Base-by-base conservation (phyloP, 176 grass and related monocot genomes). In the Metroxylon sagu region DNA sequence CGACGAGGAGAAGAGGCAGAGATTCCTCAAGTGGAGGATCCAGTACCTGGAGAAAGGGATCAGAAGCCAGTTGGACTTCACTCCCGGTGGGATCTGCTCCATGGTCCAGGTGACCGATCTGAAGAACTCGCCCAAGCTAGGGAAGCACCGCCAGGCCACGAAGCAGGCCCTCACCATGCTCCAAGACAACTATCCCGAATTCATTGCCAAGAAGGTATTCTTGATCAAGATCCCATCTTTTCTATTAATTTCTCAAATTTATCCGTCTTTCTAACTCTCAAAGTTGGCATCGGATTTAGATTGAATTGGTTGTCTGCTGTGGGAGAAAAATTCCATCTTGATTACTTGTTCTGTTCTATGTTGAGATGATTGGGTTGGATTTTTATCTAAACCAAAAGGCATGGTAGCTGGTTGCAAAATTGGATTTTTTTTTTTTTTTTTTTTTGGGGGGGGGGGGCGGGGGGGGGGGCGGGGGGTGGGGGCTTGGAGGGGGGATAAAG, bases 21-120 rank as follows among this genome's bases (percentile, higher is more conserved):
- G 83, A 65, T 97, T 97, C 79, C 88, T 97, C 78, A 97, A 97
- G 68, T 97, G 92, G 92, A 79, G 92, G 65, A 90, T 97, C 79
- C 92, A 91, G 76, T 77, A 88, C 54, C 74, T 97, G 61, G 92
- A 97, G 75, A 83, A 85, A 53, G 87, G 92, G 18, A 97, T 97
- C 56, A 77, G 69, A 25, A 76, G 77, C 35, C 84, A 80, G 61
- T 80, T 97, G 16, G 92, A 97, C 72, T 91, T 97, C 59, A 14
- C 71, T 6, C 87, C 91, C 26, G 72, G 74, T 52, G 91, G 86
- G 16, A 67, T 90, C 70, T 85, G 74, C 73, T 96, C 91, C 69
- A 82, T 96, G 83, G 92, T 96, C 35, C 92, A 96, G 80, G 86
- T 96, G 16, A 96, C 92, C 5, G 92, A 96, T 61, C 82, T 90